Conservation (phyloP, 2,329 filamentous ascomycete species). For the Penicillium capsulatum region DNA sequence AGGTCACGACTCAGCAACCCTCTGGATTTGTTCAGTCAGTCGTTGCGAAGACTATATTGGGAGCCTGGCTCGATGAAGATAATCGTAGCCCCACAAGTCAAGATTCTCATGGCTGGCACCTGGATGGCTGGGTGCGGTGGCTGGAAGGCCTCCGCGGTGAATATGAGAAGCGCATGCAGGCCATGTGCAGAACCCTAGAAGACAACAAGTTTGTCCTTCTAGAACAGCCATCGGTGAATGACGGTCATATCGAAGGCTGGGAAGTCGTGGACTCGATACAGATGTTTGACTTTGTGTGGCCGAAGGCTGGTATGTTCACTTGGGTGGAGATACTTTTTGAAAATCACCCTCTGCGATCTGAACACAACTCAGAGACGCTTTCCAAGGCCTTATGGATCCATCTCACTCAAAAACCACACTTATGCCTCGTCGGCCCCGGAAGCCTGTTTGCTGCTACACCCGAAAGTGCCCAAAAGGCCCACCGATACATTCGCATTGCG, state of each 20-base stretch:
- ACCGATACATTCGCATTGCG: constrained; percentile 72
- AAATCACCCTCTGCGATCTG: constrained; percentile 63
- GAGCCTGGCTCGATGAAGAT: constrained; percentile 57
- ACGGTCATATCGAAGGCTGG: constrained; percentile 58
- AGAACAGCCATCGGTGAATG: constrained; percentile 38
- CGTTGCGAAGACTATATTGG: constrained; percentile 60
- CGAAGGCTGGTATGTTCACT: constrained; percentile 86
- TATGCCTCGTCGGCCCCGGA: constrained; percentile 68
- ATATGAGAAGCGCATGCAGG: constrained; percentile 80
- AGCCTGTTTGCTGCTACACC: constrained; percentile 66
- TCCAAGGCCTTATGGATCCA: constrained; percentile 65
- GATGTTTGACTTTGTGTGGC: constrained; percentile 73
- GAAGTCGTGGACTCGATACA: constrained; percentile 68
- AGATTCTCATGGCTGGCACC: constrained; percentile 65
- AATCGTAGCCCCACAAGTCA: constrained; percentile 39
- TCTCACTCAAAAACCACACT: constrained; percentile 64
- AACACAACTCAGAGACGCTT: constrained; percentile 54
- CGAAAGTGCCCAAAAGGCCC: constrained; percentile 57
- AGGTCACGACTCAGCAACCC: constrained; percentile 75
- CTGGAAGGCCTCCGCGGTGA: constrained; percentile 75
- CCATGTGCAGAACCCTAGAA: constrained; percentile 72
- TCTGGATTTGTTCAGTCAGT: constrained; percentile 86
- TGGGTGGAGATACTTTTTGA: constrained; percentile 73
- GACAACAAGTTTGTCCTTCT: constrained; percentile 63
- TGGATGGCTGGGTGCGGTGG: constrained; percentile 87